phyloP scores from a whole-genome alignment of 1,284 basidiomycete species.

The Cutaneotrichosporon sp. region DNA sequence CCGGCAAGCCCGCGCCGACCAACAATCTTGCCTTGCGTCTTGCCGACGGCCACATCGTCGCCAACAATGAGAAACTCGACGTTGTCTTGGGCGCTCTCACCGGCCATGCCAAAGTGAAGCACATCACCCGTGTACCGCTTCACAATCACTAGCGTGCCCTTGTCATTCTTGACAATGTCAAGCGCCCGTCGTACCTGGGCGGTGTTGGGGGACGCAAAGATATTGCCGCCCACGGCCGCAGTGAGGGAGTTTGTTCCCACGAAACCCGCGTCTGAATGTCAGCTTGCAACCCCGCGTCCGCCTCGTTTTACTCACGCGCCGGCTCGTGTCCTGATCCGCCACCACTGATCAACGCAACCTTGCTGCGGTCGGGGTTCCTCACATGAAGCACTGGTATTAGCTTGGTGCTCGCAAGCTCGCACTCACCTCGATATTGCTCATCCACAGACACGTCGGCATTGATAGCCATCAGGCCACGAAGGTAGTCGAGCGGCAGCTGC shows the following conservation, averaged over 20 bases:
- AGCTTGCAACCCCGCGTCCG: not conserved
- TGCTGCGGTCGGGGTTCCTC: conserved; percentile 55
- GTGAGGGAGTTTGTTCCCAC: conserved; percentile 71
- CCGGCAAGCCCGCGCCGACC: conserved; percentile 69
- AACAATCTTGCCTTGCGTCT: conserved; percentile 48
- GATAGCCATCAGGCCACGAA: conserved; percentile 62
- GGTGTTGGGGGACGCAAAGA: conserved; percentile 83
- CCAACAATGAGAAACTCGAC: conserved; percentile 81
- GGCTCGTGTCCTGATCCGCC: conserved; percentile 91
- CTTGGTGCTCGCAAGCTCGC: not conserved
- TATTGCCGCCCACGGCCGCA: conserved; percentile 79
- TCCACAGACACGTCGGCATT: conserved; percentile 67
- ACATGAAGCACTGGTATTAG: conserved; percentile 52
- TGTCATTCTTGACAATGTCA: conserved; percentile 68
- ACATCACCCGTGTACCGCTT: conserved; percentile 83
- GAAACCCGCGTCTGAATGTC: conserved; percentile 60
- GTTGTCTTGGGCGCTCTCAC: conserved; percentile 67
- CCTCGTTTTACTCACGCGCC: conserved; percentile 43
- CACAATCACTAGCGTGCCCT: conserved; percentile 76
- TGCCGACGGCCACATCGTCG: conserved; percentile 85
- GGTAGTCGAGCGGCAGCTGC: conserved; percentile 66
- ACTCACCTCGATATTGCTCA: conserved; percentile 30
- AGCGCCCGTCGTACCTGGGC: conserved; percentile 74
- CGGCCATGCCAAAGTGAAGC: conserved; percentile 86
- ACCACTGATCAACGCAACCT: conserved; percentile 78